These are phyloP conservation scores for Calonectria ilicicola DNA, from an alignment of 2,329 filamentous ascomycete species.

Conservation along the genomic window DNA sequence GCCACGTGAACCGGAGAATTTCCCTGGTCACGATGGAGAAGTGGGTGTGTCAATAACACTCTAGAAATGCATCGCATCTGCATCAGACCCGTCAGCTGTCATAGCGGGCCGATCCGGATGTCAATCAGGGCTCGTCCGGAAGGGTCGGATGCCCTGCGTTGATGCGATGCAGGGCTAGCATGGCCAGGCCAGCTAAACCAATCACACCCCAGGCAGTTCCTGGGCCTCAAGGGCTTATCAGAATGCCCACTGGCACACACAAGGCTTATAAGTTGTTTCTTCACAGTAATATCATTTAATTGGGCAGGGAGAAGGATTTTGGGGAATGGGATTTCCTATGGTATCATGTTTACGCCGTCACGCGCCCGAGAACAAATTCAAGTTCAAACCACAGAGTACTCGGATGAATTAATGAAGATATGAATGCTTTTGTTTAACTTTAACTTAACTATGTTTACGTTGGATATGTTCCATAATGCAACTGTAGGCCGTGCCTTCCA, in stretches of 20 bases:
- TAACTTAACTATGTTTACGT: not conserved
- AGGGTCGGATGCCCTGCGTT: slow-evolving; percentile 13
- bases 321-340: not conserved
- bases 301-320: not conserved
- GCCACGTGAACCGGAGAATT: slow-evolving; percentile 30
- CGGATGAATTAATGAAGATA: slow-evolving; percentile 39
- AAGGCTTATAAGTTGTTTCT: not conserved
- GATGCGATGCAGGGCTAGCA: slow-evolving; percentile 3
- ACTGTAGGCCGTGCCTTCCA: not conserved
- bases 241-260: not conserved
- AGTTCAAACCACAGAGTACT: slow-evolving; percentile 7
- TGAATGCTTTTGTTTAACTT: slow-evolving; percentile 21
- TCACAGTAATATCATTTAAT: slow-evolving; percentile 4
- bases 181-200: not conserved
- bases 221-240: not conserved
- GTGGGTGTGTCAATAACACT: not conserved
- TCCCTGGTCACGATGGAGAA: slow-evolving; percentile 11
- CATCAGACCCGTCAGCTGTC: slow-evolving; percentile 1
- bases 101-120: slow-evolving; percentile 14
- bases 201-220: not conserved
- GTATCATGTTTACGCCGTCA: not conserved
- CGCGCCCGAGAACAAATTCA: not conserved
- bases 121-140: slow-evolving; percentile 12
- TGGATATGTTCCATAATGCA: not conserved
- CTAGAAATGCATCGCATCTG: slow-evolving; percentile 14